These are phyloP conservation scores for Sclerotinia minor DNA, from an alignment of 2,329 filamentous ascomycete species.

Conservation along the genomic window DNA sequence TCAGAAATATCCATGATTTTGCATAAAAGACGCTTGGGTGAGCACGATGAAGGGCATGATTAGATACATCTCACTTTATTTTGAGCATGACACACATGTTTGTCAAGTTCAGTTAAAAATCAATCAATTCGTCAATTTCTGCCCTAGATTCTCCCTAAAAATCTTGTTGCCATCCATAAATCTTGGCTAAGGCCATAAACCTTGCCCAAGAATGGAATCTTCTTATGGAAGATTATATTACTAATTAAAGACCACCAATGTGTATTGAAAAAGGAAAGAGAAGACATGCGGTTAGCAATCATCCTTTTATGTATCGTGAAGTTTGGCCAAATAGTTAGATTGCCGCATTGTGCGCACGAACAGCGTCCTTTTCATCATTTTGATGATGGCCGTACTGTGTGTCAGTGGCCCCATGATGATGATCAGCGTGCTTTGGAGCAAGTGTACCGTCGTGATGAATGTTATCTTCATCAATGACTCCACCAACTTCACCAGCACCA, in stretches of 20 bases:
- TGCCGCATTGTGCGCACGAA: background rate
- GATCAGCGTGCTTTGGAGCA: background rate
- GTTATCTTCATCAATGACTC: background rate
- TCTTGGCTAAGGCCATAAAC: background rate
- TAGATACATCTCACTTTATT: background rate
- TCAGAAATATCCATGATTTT: background rate
- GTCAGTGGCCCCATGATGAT: background rate
- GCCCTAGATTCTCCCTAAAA: background rate
- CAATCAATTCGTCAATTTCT: conserved; percentile 5
- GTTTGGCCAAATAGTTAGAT: background rate
- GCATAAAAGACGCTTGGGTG: background rate
- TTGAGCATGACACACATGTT: background rate
- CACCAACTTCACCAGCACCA: background rate
- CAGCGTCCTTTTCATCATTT: conserved; percentile 14
- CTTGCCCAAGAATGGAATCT: background rate
- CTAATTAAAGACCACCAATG: background rate
- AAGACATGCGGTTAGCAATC: background rate
- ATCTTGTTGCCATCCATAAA: background rate
- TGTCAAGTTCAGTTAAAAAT: background rate
- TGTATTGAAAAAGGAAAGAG: background rate
- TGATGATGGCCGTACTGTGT: background rate
- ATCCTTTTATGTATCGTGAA: conserved; percentile 1
- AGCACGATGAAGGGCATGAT: too few relatives aligned
- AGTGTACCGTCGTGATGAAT: background rate
- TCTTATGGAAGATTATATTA: conserved; percentile 4